Base-by-base conservation (phyloP, 169 alveolate genomes). In the Theileria luwenshuni region DNA sequence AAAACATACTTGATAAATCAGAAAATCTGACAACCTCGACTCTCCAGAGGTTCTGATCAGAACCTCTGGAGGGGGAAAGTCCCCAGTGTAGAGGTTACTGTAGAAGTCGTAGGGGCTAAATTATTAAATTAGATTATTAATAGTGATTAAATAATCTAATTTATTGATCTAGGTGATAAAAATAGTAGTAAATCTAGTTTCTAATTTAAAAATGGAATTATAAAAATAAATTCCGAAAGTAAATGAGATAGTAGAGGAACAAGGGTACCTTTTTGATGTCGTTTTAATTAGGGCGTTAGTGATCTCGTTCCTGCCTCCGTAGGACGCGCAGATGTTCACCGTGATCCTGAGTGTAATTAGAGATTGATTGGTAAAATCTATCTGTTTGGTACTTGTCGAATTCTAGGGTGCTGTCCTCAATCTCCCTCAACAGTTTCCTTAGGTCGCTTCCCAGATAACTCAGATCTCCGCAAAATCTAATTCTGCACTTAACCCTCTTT, bases 41-140 rank as follows among this genome's bases (percentile, higher is more conserved):
- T 86, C 97, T 0, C 97, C 97, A 3, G 97, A 94, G 3, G 97
- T 94, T 65, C 97, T 83, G 41, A 94, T 90, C 30, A 94, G 69
- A 45, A 94, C 71, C 23, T 93, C 83, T n/a, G 97, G 97, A 13
- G 92, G 93, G 30, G 93, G 92, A 17, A 59, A 32, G 54, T 77
- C 75, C 59, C 92, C 77, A 30, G 92, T 69, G 38, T 72, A 83
- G 51, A 94, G 86, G 62, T 73, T 63, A 19, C 70, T 58, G 59
- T 75, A 84, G 67, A 90, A 86, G 41, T 32, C 54, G 15, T 21
- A 49, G 28, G 25, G 43, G 28, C 63, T 17, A 25, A 56, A 27
- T 5, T 48, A 48, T 48, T 27, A 48, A n/a, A n/a, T n/a, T n/a
- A n/a, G n/a, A n/a, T n/a, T n/a, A n/a, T n/a, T n/a, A n/a, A n/a